Percentiles rank a stretch among this genome's conserved stretches.
phyloP scores from a whole-genome alignment of 768 basidiomycete genomes.

The Lactarius hatsudake region DNA sequence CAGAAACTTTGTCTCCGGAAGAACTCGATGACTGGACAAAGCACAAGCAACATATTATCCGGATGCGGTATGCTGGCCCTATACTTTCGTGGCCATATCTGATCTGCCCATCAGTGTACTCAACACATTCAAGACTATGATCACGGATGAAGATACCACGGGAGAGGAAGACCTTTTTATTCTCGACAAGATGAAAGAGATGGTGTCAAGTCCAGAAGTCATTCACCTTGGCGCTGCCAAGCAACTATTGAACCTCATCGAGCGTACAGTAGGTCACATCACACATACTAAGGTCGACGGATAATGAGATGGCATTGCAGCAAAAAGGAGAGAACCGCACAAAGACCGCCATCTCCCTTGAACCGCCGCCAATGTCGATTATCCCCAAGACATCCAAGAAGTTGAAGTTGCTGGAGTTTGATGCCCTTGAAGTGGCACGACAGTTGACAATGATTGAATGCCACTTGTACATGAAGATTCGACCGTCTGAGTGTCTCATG shows the following conservation, averaged over 20 bases:
- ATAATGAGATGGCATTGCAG: slow-evolving; percentile 29
- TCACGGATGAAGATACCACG: slow-evolving; percentile 77
- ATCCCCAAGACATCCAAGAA: slow-evolving; percentile 67
- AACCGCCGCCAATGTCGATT: slow-evolving; percentile 72
- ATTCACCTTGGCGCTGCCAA: slow-evolving; percentile 67
- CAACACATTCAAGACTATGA: slow-evolving; percentile 88
- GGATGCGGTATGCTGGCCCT: slow-evolving; percentile 60
- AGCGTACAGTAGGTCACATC: slow-evolving; percentile 64
- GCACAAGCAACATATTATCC: slow-evolving; percentile 83
- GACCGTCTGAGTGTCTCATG: slow-evolving; percentile 86
- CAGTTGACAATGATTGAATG: slow-evolving; percentile 93
- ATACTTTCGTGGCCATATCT: background rate
- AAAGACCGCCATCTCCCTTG: slow-evolving; percentile 52
- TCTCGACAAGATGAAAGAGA: slow-evolving; percentile 78
- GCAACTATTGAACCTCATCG: slow-evolving; percentile 68
- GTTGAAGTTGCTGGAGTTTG: slow-evolving; percentile 81
- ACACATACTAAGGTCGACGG: slow-evolving; percentile 11
- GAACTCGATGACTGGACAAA: slow-evolving; percentile 80
- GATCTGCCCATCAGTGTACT: slow-evolving; percentile 56
- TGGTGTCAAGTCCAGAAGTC: slow-evolving; percentile 65
- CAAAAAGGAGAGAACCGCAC: slow-evolving; percentile 58
- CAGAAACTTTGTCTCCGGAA: slow-evolving; percentile 54
- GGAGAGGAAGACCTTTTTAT: slow-evolving; percentile 86
- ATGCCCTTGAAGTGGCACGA: slow-evolving; percentile 85
- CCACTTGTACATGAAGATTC: slow-evolving; percentile 80